Base-by-base conservation (phyloP, 768 basidiomycete species). In the Cubamyces sp. region DNA sequence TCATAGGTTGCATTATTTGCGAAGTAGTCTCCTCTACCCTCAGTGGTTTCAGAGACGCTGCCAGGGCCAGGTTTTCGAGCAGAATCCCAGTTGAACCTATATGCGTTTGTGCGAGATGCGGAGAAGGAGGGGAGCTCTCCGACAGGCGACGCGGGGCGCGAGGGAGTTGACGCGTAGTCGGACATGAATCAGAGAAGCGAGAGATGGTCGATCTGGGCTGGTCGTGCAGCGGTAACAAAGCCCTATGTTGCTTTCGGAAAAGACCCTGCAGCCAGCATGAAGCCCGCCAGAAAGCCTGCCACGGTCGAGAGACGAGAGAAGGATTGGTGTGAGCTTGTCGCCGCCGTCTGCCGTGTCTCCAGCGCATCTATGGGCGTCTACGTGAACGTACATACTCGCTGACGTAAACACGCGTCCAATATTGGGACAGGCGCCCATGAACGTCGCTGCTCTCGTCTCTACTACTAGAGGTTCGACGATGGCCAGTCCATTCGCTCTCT, bases 81-180 rank as follows among this genome's bases (percentile, higher is more conserved):
- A 11, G 82, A 79, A 68, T 92, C 91, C 88, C 89, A 93, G 41
- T 82, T 85, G 75, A 92, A 91, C 65, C 90, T 78, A 74, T 87
- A 92, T 5, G 57, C 49, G 15, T 18, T 26, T 21, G 86, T 84
- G 8, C 83, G 82, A 14, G 86, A 77, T 53, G 83, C 76, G 21
- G 77, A 74, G 19, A 81, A 68, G 28, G 76, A 72, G 68, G 81
- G 75, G 21, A 82, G 74, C 8, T 78, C 76, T 42, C 77, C 78
- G 52, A 82, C 74, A 40, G 87, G 85, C 3, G 85, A 82, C 30
- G 78, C 78, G 42, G 87, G 84, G 57, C 87, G 78, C 23, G 87
- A 87, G 15, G 84, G 79, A 57, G 75, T 79, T 7, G 86, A 87
- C 56, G 74, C 73, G 69, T 76, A 68, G 57, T 80, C 80, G 54